Evolutionary conservation across 2,329 filamentous ascomycete species (phyloP), one percentile per base, ranked within the genome.

Genomic region (Nemania bipapillata): DNA sequence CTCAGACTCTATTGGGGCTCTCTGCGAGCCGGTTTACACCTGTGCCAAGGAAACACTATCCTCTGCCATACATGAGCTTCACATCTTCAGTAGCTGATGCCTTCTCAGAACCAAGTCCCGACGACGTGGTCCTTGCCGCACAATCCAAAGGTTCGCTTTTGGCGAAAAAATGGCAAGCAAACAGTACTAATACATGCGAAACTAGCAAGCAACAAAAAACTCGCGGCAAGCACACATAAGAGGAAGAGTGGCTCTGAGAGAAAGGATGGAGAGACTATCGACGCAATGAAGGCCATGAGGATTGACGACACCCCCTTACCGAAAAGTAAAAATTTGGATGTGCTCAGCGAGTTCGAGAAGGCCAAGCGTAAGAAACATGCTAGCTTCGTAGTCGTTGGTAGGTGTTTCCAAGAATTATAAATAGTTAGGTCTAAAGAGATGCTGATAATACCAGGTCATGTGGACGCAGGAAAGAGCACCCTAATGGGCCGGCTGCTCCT

Each of bases 381-480:
- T 49, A 97, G 93, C 78, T 97, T 97, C 80, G 94, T 97, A 7
- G 94, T 97, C 37, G 94, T 97, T 74, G 94, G 92, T 94, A 83
- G 74, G 89, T 65, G 11, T 15, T 30, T 30, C 32, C 35, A 40
- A 58, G 4, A 1, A 40, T 15, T 6, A 26, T 35, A 11, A 32
- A 22, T 2, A 26, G 37, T 15, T 20, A 30, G 57, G 20, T 9
- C 15, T 7, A 12, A 47, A 47, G 4, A 26, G 28, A 66, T 61
- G 28, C 55, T 71, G 62, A 76, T 52, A 28, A 61, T 26, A 58
- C 24, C 78, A 93, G 94, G 96, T 15, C 96, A 99, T 79, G 96
- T 99, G 63, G 96, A 99, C 79, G 95, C 96, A 60, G 96, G 96
- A 60, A 99, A 99, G 81, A 97, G 94, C 79, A 99, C 96, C 5